These are phyloP conservation scores for Rhodotorula sp. DNA, from an alignment of 1,284 basidiomycete genomes.

Conservation along the genomic window DNA sequence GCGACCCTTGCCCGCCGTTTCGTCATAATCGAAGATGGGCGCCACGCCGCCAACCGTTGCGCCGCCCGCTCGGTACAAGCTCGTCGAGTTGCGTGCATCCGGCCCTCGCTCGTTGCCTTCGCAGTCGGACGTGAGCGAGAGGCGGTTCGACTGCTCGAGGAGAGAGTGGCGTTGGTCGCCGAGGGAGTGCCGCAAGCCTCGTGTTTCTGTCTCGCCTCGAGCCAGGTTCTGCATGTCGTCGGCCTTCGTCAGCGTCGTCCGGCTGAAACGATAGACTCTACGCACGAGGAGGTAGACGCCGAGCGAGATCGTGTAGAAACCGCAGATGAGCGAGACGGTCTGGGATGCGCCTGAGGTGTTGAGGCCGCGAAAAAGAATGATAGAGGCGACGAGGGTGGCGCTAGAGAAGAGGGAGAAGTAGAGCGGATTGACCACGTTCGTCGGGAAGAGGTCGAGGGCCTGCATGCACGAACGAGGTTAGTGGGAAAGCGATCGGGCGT, in stretches of 20 bases:
- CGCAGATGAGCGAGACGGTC: slow-evolving; percentile 77
- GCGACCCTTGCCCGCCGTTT: neutral
- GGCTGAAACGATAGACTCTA: neutral
- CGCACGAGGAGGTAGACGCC: slow-evolving; percentile 53
- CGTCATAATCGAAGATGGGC: slow-evolving; percentile 30
- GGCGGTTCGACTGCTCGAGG: slow-evolving; percentile 20
- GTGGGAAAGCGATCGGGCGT: neutral
- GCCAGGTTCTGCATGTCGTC: slow-evolving; percentile 32
- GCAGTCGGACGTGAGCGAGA: slow-evolving; percentile 22
- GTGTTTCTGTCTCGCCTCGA: slow-evolving; percentile 29
- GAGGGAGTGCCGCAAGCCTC: neutral
- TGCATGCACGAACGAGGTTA: neutral
- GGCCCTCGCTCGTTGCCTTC: slow-evolving; percentile 2
- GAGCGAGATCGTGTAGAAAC: slow-evolving; percentile 85
- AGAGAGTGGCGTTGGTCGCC: slow-evolving; percentile 15
- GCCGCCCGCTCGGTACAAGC: slow-evolving; percentile 24
- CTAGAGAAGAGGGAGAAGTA: slow-evolving; percentile 99
- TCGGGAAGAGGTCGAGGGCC: slow-evolving; percentile 93
- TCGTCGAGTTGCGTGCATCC: slow-evolving; percentile 17
- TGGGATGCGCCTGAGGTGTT: slow-evolving; percentile 81
- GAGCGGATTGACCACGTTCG: slow-evolving; percentile 90
- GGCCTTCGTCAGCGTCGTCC: neutral
- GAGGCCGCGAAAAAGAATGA: slow-evolving; percentile 92
- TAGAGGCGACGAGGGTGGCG: slow-evolving; percentile 87
- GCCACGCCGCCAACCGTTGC: slow-evolving; percentile 20